Percentiles rank a stretch among this genome's conserved stretches.
Evolutionary conservation across 371 early-diverging fungal species (phyloP).

Genomic region (Encephalitozoon cuniculi): DNA sequence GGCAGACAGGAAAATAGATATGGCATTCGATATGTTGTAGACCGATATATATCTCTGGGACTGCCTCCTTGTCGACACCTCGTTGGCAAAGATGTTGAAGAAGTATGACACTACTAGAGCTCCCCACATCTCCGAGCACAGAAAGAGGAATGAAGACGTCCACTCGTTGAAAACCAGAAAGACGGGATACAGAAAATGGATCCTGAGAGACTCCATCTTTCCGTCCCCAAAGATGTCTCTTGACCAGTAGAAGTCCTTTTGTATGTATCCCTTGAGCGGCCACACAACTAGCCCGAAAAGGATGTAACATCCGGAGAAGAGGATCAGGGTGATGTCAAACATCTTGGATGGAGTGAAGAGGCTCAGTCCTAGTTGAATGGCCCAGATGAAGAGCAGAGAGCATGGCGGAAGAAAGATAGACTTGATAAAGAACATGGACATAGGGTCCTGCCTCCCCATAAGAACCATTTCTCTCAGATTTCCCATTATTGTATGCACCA

Average conservation of each 20-base stretch:
- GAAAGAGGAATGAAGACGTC: constrained; percentile 54
- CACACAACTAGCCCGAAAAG: constrained; percentile 37
- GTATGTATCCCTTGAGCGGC: constrained; percentile 21
- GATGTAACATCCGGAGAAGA: constrained; percentile 43
- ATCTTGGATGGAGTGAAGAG: constrained; percentile 30
- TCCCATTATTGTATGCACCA: constrained; percentile 51
- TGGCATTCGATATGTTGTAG: constrained; percentile 47
- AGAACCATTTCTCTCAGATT: constrained; percentile 53
- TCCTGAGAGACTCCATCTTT: constrained; percentile 10
- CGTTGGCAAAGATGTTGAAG: constrained; percentile 53
- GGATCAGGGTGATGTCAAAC: constrained; percentile 37
- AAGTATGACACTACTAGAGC: constrained; percentile 47
- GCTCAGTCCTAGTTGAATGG: constrained; percentile 44
- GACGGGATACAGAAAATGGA: neutral
- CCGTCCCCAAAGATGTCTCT: constrained; percentile 32
- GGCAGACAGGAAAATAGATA: constrained; percentile 48
- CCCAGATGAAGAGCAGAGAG: constrained; percentile 32
- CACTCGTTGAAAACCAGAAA: constrained; percentile 52
- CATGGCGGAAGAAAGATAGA: constrained; percentile 47
- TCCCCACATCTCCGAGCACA: constrained; percentile 54
- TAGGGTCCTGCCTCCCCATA: constrained; percentile 49
- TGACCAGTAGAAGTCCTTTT: constrained; percentile 16
- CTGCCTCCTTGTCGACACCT: constrained; percentile 51
- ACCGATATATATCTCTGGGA: constrained; percentile 54
- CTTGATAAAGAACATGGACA: constrained; percentile 55